Base-by-base conservation (phyloP, 2,329 filamentous ascomycete genomes). In the Botrytis galanthina region DNA sequence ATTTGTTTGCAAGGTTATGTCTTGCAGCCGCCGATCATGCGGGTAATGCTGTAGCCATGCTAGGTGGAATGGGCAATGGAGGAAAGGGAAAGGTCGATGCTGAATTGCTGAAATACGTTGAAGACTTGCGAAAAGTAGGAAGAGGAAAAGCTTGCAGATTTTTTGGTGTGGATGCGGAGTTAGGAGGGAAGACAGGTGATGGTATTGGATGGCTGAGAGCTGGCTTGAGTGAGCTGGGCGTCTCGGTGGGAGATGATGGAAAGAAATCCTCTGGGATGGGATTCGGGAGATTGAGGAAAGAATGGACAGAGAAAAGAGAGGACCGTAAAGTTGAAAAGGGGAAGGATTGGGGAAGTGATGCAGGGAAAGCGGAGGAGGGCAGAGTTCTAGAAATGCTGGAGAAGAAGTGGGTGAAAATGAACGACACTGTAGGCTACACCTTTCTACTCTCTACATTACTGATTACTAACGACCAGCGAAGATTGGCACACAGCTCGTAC, bases 11-110 rank as follows among this genome's bases (percentile, higher is more conserved):
- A 2, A 87, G 95, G 1, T 85, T 98, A 12, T 98, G 94, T 81
- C 87, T 98, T 18, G 93, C 94, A 0, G 93, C 95, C 0, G 91
- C 93, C 0, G 95, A 98, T 77, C 95, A 98, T 82, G 94, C 95
- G 1, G 89, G 91, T 39, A 91, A 92, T 80, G 93, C 94, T 16
- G 81, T 84, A 29, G 86, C 88, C 2, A 80, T 90, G 8, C 85
- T 86, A 67, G 82, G 83, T 71, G 80, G 84, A 3, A 81, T 81
- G 32, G 80, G 84, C 10, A 81, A 82, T 18, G 77, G 75, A 32
- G 74, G 81, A 1, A 80, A 81, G 1, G 84, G 85, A 5, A 90
- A 86, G 73, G 84, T 95, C 4, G 89, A 91, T 73, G 87, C 91
- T 0, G 88, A 87, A 14, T 82, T 98, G 35, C 77, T 92, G 1